Percentiles rank a stretch among this genome's conserved stretches.
Evolutionary conservation across 2,329 filamentous ascomycete species (phyloP).

Genomic region (Pezicula carpinea): DNA sequence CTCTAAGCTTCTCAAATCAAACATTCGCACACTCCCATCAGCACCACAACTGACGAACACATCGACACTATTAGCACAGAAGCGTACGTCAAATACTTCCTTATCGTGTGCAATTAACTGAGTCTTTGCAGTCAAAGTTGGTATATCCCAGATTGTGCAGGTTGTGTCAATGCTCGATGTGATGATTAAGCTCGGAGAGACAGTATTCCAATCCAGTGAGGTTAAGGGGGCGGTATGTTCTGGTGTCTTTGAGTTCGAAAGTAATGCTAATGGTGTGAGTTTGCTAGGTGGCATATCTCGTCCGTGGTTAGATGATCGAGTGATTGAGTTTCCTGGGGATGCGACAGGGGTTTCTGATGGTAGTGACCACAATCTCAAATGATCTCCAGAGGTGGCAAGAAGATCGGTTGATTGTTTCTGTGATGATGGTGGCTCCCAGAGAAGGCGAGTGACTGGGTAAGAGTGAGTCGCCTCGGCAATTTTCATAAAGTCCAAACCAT

Average conservation of each 20-base stretch:
- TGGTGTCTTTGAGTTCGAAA: slow-evolving; percentile 97
- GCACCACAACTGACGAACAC: slow-evolving; percentile 98
- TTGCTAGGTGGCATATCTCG: slow-evolving; percentile 63
- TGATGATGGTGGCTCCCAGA: slow-evolving; percentile 94
- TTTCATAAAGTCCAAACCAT: slow-evolving; percentile 84
- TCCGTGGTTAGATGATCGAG: slow-evolving; percentile 56
- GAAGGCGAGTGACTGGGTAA: slow-evolving; percentile 88
- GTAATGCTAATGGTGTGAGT: slow-evolving; percentile 82
- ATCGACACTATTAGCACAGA: slow-evolving; percentile 97
- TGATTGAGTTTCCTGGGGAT: slow-evolving; percentile 61
- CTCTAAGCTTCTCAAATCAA: slow-evolving; percentile 91
- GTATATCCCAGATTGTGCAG: slow-evolving; percentile 99
- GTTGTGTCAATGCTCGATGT: slow-evolving; percentile 98
- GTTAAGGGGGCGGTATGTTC: slow-evolving; percentile 97
- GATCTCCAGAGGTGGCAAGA: slow-evolving; percentile 90
- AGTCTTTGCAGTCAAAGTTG: slow-evolving; percentile 94
- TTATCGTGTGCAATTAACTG: slow-evolving; percentile 98
- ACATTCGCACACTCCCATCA: slow-evolving; percentile 97
- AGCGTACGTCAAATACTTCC: slow-evolving; percentile 96
- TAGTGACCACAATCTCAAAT: slow-evolving; percentile 89
- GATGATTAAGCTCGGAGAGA: slow-evolving; percentile 95
- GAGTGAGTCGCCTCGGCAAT: slow-evolving; percentile 96
- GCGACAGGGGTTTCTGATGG: slow-evolving; percentile 59
- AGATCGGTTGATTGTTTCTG: slow-evolving; percentile 95
- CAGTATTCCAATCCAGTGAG: slow-evolving; percentile 95